Evolutionary conservation across 2,329 filamentous ascomycete species (phyloP).

Genomic region (Tolypocladium ovalisporum): DNA sequence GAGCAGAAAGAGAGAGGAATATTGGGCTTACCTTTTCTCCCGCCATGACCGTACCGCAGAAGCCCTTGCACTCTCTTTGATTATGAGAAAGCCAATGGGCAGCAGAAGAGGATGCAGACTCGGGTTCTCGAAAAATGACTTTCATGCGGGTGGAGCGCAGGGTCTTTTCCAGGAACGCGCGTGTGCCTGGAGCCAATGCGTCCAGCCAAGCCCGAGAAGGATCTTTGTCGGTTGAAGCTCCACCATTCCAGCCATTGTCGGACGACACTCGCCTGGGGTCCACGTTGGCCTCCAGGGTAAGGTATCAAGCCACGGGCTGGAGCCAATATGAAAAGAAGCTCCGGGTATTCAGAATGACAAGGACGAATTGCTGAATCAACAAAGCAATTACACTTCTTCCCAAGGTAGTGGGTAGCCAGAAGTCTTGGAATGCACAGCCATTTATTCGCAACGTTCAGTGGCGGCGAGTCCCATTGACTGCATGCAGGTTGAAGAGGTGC

Average conservation of each 20-base stretch:
- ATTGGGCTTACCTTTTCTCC: slow-evolving; percentile 9
- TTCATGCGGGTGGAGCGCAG: not conserved
- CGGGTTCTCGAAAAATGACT: not conserved
- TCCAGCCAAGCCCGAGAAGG: not conserved
- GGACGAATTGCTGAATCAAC: not conserved
- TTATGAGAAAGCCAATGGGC: not conserved
- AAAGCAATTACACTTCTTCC: not conserved
- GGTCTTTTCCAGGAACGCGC: not conserved
- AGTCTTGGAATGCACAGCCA: not conserved
- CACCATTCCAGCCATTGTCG: not conserved
- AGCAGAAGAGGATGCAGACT: not conserved
- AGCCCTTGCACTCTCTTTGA: not conserved
- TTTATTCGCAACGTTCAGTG: not conserved
- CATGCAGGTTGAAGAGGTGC: not conserved
- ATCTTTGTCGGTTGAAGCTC: not conserved
- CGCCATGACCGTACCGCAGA: slow-evolving; percentile 7
- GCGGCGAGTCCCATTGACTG: not conserved
- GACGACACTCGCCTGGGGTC: not conserved
- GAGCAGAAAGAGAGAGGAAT: not conserved
- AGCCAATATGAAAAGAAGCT: not conserved
- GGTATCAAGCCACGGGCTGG: not conserved
- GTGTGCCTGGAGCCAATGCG: not conserved
- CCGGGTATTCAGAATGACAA: not conserved
- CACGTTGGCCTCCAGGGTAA: not conserved
- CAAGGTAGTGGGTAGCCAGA: not conserved